Evolutionary conservation across 441 rosid genomes (phyloP), one percentile per base, ranked within the genome.

Genomic region (Populus tomentosa): DNA sequence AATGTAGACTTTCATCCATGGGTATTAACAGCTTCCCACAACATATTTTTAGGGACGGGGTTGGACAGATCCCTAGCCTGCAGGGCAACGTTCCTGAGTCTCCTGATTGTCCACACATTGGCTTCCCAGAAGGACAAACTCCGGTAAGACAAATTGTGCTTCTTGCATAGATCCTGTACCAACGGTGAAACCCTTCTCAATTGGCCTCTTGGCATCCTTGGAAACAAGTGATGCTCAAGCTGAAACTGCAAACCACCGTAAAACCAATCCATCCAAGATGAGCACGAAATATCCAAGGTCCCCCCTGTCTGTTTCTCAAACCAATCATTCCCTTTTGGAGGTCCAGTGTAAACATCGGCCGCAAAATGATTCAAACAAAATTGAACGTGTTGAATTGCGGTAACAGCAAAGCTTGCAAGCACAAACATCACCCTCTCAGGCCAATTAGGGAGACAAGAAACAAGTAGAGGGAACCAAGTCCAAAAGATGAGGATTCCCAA

Each of bases 191-290:
- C 88, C 79, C 78, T 84, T 84, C 99, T 77, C 77, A 95, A 79
- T 62, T 94, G 95, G 50, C 93, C 82, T 67, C 99, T 81, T 6
- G 99, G 99, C 86, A 95, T 21, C 77, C 99, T 74, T 0, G 99
- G 99, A 74, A 95, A 95, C 87, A 94, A 42, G 82, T 94, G 98
- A 72, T 95, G 99, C 85, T 95, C 99, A 3, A 95, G 89, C 88
- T 95, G 99, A 85, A 95, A 95, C 82, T 95, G 99, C 70, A 95
- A 75, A 36, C 99, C 99, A 3, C 99, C 99, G 59, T 75, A 83
- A 76, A 91, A 87, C 99, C 98, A 95, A 82, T 95, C 99, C 98
- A 95, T 95, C 85, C 90, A 93, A 16, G 90, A 78, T 1, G 81
- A 59, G 73, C 99, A 93, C 1, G 92, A 71, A 73, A 95, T 92